Percentiles rank a stretch among this genome's conserved stretches.
Conservation (phyloP, 2,329 filamentous ascomycete genomes). For the Coniochaeta hoffmannii region DNA sequence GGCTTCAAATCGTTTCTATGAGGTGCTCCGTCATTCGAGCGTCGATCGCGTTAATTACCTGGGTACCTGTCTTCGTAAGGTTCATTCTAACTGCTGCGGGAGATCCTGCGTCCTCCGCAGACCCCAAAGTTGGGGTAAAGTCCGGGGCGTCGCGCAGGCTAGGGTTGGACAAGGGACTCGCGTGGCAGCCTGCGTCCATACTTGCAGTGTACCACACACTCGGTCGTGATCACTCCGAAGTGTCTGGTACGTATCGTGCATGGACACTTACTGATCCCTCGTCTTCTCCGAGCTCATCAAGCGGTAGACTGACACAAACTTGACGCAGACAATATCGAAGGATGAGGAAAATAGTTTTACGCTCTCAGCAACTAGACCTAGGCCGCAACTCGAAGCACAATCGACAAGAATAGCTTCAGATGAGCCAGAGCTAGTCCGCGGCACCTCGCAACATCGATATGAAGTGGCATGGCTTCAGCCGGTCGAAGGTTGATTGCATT, state of each 20-base stretch:
- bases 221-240: neutral
- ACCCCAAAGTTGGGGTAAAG: neutral
- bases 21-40: too few species aligned
- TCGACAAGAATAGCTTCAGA: neutral
- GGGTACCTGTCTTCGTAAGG: too few species aligned
- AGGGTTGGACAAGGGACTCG: neutral
- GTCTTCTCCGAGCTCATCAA: neutral
- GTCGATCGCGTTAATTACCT: too few species aligned
- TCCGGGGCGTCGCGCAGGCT: neutral
- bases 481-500: neutral
- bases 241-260: too few species aligned
- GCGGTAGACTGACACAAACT: neutral
- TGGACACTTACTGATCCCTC: neutral
- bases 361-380: too few species aligned
- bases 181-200: neutral
- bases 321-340: neutral
- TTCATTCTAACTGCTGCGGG: too few species aligned
- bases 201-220: neutral
- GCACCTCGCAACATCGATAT: neutral
- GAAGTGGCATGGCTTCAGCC: neutral
- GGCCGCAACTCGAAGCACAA: too few species aligned
- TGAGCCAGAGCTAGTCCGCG: neutral
- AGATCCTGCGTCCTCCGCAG: too few species aligned
- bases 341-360: neutral
- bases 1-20: too few species aligned